phyloP scores from a whole-genome alignment of 2,329 filamentous ascomycete genomes.

The Aplosporella prunicola region DNA sequence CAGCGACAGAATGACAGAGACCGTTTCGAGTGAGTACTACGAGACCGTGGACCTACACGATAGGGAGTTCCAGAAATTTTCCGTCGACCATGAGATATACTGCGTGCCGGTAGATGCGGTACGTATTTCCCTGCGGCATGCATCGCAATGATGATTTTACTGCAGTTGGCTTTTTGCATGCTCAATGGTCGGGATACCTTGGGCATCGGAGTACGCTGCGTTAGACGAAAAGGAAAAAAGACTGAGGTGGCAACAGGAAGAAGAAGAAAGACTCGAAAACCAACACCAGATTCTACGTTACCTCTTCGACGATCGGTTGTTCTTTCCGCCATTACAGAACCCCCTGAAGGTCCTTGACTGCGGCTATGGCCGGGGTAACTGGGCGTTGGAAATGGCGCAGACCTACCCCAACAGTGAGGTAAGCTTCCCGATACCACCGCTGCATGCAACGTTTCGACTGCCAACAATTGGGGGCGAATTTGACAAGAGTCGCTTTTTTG shows the following conservation, averaged over 20 bases:
- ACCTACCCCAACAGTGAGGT: slow-evolving; percentile 30
- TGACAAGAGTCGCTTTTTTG: too few relatives aligned
- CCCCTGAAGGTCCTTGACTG: slow-evolving; percentile 29
- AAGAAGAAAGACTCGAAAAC: slow-evolving; percentile 26
- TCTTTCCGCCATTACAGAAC: slow-evolving; percentile 21
- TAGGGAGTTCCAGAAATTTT: slow-evolving; percentile 30
- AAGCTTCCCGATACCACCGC: too few relatives aligned
- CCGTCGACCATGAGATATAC: slow-evolving; percentile 29
- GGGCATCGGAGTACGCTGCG: background rate
- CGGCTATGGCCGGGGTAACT: slow-evolving; percentile 30
- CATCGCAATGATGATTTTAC: too few relatives aligned
- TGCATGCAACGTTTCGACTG: too few relatives aligned
- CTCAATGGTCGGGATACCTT: background rate
- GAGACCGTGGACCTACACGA: slow-evolving; percentile 25
- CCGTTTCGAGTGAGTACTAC: slow-evolving; percentile 8
- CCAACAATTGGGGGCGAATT: too few relatives aligned
- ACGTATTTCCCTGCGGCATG: slow-evolving; percentile 14
- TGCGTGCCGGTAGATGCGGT: slow-evolving; percentile 29
- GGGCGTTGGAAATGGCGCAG: slow-evolving; percentile 28
- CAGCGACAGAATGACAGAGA: slow-evolving; percentile 10
- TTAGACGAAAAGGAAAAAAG: background rate
- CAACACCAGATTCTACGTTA: slow-evolving; percentile 26
- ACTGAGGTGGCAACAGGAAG: slow-evolving; percentile 19
- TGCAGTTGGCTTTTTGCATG: background rate
- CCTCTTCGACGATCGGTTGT: slow-evolving; percentile 21